Evolutionary conservation across 23 red algal genomes (phyloP).

Genomic region (Gracilaria domingensis): DNA sequence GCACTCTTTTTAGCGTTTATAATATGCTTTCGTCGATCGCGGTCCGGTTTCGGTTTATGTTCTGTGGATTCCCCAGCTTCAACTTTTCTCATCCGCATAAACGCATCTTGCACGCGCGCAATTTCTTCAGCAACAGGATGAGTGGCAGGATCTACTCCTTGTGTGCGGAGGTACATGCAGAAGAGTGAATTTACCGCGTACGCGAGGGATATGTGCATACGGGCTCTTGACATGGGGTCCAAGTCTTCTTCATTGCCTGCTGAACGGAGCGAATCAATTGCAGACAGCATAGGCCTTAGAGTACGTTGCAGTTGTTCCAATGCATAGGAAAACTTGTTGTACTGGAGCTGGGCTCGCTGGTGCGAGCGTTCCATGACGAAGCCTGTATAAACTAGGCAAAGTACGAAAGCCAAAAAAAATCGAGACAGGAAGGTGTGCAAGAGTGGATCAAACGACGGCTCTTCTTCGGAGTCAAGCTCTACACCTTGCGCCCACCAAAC

Average conservation of each 20-base stretch:
- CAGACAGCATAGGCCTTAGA: constrained; percentile 36
- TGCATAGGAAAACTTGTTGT: constrained; percentile 49
- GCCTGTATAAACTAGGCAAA: neutral
- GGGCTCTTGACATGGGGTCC: constrained; percentile 44
- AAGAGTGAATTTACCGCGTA: constrained; percentile 67
- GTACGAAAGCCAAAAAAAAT: neutral
- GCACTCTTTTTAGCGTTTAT: constrained; percentile 31
- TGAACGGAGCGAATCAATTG: constrained; percentile 54
- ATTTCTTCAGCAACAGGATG: constrained; percentile 71
- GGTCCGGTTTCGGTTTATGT: constrained; percentile 22
- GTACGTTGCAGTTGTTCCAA: constrained; percentile 38
- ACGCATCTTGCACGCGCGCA: constrained; percentile 67
- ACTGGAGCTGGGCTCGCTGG: constrained; percentile 17
- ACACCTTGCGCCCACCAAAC: too few species aligned
- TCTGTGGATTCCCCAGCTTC: constrained; percentile 48
- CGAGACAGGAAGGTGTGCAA: too few species aligned
- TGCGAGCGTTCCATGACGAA: constrained; percentile 43
- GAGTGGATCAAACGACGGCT: too few species aligned
- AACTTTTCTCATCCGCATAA: constrained; percentile 70
- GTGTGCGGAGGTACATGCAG: constrained; percentile 78
- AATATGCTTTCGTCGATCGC: constrained; percentile 51
- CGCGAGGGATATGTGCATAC: constrained; percentile 58
- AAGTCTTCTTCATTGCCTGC: constrained; percentile 40
- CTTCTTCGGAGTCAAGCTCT: too few species aligned
- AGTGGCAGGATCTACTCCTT: constrained; percentile 52